Percentiles rank a stretch among this genome's conserved stretches.
Conservation (phyloP, 441 rosid species). For the Syzygium syzygioides region DNA sequence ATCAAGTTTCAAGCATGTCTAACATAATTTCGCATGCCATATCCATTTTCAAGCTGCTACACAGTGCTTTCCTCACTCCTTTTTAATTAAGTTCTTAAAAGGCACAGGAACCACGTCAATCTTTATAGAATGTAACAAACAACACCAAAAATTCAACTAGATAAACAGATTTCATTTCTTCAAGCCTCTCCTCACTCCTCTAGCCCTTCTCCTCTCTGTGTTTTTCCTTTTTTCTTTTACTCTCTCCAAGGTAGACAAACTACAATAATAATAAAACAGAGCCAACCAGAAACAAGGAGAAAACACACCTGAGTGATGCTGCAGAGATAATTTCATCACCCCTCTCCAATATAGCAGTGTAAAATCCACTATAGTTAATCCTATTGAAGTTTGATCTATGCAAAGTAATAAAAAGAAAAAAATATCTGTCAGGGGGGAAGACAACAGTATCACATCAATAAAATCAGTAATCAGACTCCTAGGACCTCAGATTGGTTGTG, state of each 20-base stretch:
- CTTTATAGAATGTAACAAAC: neutral
- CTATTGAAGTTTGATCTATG: constrained; percentile 87
- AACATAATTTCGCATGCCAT: neutral
- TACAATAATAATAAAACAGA: neutral
- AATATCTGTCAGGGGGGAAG: neutral
- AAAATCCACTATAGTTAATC: constrained; percentile 78
- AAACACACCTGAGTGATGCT: constrained; percentile 82
- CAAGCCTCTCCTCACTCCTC: neutral
- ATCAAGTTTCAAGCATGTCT: neutral
- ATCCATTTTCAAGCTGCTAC: neutral
- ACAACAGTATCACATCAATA: neutral
- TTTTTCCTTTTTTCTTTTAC: neutral
- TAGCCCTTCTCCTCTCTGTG: neutral
- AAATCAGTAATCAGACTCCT: neutral
- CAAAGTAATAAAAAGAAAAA: constrained; percentile 10
- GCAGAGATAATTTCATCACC: constrained; percentile 93
- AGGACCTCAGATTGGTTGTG: neutral
- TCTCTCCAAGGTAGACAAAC: neutral
- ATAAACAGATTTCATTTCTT: neutral
- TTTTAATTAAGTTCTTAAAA: neutral
- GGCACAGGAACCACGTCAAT: neutral
- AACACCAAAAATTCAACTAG: neutral
- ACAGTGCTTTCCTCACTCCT: neutral
- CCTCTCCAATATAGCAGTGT: constrained; percentile 82
- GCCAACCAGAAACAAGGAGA: neutral